Percentiles rank a stretch among this genome's conserved stretches.
Conservation (phyloP, 306 rosid species). For the Lithocarpus polystachyus region DNA sequence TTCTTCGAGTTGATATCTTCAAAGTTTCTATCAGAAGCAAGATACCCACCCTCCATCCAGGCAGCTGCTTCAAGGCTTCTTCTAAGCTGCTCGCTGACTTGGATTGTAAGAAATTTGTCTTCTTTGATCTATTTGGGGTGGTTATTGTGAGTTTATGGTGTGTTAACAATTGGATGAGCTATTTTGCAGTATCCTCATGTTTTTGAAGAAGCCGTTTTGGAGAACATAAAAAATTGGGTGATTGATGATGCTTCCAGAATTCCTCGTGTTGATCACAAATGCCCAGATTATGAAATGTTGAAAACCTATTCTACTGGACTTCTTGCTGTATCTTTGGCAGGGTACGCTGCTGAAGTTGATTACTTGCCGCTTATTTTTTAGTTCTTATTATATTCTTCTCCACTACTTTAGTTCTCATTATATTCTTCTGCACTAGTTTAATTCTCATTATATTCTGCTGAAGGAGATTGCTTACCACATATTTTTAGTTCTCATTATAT, state of each 20-base stretch:
- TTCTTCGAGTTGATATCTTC: slow-evolving; percentile 90
- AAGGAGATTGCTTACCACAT: background rate
- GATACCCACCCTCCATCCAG: slow-evolving; percentile 61
- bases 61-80: slow-evolving; percentile 85
- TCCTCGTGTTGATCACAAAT: slow-evolving; percentile 50
- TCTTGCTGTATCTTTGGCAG: slow-evolving; percentile 73
- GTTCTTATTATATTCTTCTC: background rate
- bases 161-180: slow-evolving; percentile 20
- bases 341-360: slow-evolving; percentile 45
- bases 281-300: slow-evolving; percentile 80
- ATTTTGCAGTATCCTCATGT: slow-evolving; percentile 82
- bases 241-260: slow-evolving; percentile 57
- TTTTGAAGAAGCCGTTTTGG: slow-evolving; percentile 79
- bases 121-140: background rate
- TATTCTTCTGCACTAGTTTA: background rate
- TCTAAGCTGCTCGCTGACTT: slow-evolving; percentile 72
- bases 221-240: slow-evolving; percentile 74
- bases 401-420: background rate
- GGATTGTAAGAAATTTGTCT: slow-evolving; percentile 57
- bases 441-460: background rate
- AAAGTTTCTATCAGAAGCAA: slow-evolving; percentile 64
- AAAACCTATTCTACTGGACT: slow-evolving; percentile 90
- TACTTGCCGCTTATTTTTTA: background rate
- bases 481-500: background rate
- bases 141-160: background rate